Percentiles rank a stretch among this genome's conserved stretches.
Evolutionary conservation across 306 rosid species (phyloP).

Genomic region (Casuarina cunninghamiana): DNA sequence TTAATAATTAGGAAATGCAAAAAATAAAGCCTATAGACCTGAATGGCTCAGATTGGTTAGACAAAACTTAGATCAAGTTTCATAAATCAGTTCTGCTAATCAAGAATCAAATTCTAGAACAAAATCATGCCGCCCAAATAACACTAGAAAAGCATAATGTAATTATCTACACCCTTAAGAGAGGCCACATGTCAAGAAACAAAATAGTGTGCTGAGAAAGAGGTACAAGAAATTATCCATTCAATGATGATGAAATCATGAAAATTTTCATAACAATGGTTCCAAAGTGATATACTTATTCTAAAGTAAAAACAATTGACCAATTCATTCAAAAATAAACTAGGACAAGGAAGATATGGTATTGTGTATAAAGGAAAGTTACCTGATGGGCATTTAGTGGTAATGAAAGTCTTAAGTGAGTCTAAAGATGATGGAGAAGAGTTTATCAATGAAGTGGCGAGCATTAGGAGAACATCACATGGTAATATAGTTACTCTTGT

Average conservation of each 20-base stretch:
- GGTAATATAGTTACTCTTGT: conserved; percentile 42
- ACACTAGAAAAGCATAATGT: too few species aligned
- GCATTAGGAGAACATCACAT: conserved; percentile 43
- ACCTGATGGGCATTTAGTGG: conserved; percentile 34
- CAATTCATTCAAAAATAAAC: too few species aligned
- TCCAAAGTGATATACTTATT: conserved; percentile 29
- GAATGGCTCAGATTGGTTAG: too few species aligned
- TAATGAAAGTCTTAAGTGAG: conserved; percentile 33
- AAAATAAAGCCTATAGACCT: too few species aligned
- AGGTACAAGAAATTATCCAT: not conserved
- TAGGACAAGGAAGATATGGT: conserved; percentile 49
- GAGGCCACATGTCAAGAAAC: not conserved
- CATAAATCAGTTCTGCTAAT: too few species aligned
- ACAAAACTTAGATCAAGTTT: too few species aligned
- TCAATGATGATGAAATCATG: conserved; percentile 11
- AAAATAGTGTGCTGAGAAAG: not conserved
- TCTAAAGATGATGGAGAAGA: conserved; percentile 38
- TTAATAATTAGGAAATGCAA: too few species aligned
- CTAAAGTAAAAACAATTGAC: conserved; percentile 31
- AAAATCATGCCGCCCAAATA: too few species aligned
- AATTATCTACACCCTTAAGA: not conserved
- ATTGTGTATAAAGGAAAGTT: conserved; percentile 36
- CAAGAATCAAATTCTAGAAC: too few species aligned
- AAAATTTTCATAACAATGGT: not conserved
- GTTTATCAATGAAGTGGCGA: conserved; percentile 44